phyloP scores from a whole-genome alignment of 176 grass and related monocot species.

The Panicum miliaceum region DNA sequence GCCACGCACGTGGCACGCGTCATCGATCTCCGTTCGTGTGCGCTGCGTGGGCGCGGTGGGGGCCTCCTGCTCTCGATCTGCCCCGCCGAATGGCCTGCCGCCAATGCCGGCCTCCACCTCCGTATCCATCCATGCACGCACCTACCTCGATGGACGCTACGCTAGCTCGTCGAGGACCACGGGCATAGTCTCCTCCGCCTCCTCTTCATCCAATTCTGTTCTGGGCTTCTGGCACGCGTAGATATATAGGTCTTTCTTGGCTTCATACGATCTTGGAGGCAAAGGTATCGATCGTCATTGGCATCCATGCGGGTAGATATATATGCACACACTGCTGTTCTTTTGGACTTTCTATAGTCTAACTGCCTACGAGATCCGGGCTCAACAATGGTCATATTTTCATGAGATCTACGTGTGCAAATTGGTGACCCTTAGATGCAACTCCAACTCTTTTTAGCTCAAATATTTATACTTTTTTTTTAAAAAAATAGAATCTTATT shows the following conservation, averaged over 20 bases:
- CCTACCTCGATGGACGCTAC: neutral
- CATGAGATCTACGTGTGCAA: no score
- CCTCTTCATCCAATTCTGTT: neutral
- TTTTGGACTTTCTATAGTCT: neutral
- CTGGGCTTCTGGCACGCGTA: neutral
- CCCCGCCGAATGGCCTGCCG: neutral
- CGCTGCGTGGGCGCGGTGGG: no score
- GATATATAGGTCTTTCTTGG: neutral
- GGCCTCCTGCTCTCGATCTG: neutral
- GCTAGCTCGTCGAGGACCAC: neutral
- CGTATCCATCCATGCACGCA: neutral
- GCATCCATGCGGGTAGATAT: neutral
- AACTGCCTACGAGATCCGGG: neutral
- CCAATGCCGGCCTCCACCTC: neutral
- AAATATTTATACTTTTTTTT: no score
- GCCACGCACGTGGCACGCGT: neutral
- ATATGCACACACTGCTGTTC: neutral
- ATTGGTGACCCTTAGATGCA: no score
- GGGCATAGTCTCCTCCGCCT: neutral
- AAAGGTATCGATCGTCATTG: neutral
- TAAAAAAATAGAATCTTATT: no score
- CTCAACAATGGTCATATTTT: neutral
- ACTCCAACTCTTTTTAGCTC: no score
- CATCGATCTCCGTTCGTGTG: neutral
- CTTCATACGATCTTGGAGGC: neutral